Conservation (phyloP, 2,329 filamentous ascomycete species). For the Cytospora mali region DNA sequence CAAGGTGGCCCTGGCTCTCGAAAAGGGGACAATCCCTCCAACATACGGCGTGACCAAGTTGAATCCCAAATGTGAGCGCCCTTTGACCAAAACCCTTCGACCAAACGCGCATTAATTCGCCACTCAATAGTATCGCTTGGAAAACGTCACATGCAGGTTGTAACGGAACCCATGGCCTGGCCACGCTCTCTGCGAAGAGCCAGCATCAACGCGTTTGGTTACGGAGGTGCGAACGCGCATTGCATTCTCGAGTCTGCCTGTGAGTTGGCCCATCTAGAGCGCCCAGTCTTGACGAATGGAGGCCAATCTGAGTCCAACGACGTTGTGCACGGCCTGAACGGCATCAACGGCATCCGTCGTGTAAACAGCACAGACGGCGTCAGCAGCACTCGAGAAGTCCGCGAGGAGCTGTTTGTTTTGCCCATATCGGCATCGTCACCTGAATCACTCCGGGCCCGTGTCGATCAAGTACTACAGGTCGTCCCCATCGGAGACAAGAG, state of each 20-base stretch:
- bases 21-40: slow-evolving; percentile 37
- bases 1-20: slow-evolving; percentile 37
- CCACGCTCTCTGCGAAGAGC: slow-evolving; percentile 29
- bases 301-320: slow-evolving; percentile 36
- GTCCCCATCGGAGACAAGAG: slow-evolving; percentile 42
- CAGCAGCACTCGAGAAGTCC: no score
- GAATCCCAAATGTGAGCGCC: slow-evolving; percentile 17
- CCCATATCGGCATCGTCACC: no score
- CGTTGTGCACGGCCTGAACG: no score
- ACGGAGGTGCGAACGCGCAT: slow-evolving; percentile 37
- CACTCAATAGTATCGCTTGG: neutral
- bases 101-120: no score
- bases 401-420: no score
- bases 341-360: no score
- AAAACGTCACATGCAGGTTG: neutral
- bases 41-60: slow-evolving; percentile 29
- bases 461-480: slow-evolving; percentile 34
- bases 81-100: no score
- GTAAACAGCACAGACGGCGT: no score
- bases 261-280: neutral
- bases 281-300: no score
- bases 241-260: neutral
- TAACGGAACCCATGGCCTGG: neutral
- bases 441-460: no score
- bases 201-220: slow-evolving; percentile 40